Conservation (phyloP, 495 filamentous ascomycete genomes). For the Sordaria brevicollis region DNA sequence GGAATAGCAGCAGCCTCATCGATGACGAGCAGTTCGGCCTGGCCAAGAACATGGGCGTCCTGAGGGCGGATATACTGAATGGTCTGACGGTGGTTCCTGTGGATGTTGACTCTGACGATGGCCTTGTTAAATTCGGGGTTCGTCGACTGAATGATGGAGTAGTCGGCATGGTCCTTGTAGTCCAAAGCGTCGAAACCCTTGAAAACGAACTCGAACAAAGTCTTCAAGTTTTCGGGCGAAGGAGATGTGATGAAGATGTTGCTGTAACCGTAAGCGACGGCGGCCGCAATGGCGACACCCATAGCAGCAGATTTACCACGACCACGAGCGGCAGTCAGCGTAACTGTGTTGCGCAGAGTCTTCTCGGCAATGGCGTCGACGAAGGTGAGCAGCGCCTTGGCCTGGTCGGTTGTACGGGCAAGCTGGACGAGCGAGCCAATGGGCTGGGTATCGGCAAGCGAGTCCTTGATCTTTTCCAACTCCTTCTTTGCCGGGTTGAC, state of each 20-base stretch:
- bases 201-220: slow-evolving; percentile 96
- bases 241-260: slow-evolving; percentile 99
- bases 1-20: slow-evolving; percentile 98
- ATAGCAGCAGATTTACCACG: slow-evolving; percentile 95
- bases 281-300: slow-evolving; percentile 88
- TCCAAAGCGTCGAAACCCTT: slow-evolving; percentile 92
- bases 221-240: slow-evolving; percentile 96
- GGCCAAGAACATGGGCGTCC: slow-evolving; percentile 86
- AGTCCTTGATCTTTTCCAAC: slow-evolving; percentile 78
- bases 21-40: slow-evolving; percentile 92
- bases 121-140: slow-evolving; percentile 99
- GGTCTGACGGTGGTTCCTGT: slow-evolving; percentile 91
- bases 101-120: slow-evolving; percentile 92
- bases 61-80: slow-evolving; percentile 98
- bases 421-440: slow-evolving; percentile 75
- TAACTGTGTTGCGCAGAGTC: slow-evolving; percentile 84
- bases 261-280: slow-evolving; percentile 91
- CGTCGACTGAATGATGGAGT: slow-evolving; percentile 95
- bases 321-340: slow-evolving; percentile 87
- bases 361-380: slow-evolving; percentile 96
- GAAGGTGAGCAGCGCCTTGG: slow-evolving; percentile 88
- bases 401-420: slow-evolving; percentile 87
- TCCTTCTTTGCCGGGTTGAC: slow-evolving; percentile 61
- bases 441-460: slow-evolving; percentile 71
- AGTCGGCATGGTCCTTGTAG: slow-evolving; percentile 91